phyloP scores from a whole-genome alignment of 306 rosid species.

The Castanea crenata region DNA sequence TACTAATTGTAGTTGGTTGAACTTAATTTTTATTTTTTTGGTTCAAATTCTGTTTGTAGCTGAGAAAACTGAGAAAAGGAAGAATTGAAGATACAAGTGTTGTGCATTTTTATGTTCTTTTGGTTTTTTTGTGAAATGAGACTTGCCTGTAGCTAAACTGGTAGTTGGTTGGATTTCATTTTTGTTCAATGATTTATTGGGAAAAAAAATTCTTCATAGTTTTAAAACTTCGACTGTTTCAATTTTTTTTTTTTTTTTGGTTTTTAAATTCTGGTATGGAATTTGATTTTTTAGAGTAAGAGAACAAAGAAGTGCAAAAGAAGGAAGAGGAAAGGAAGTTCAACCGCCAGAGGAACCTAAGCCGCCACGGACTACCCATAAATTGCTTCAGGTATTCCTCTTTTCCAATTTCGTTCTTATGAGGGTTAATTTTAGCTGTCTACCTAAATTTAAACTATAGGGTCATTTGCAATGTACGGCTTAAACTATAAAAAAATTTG shows the following conservation, averaged over 20 bases:
- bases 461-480: no score
- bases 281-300: slow-evolving; percentile 45
- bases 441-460: no score
- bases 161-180: background rate
- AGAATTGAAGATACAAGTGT: background rate
- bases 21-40: no score
- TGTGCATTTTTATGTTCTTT: background rate
- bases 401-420: background rate
- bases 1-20: no score
- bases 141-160: background rate
- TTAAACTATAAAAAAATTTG: no score
- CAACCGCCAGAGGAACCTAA: slow-evolving; percentile 41
- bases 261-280: slow-evolving; percentile 6
- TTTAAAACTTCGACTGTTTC: background rate
- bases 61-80: background rate
- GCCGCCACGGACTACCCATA: slow-evolving; percentile 69
- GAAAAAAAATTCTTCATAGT: background rate
- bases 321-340: slow-evolving; percentile 42
- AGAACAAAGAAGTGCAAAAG: slow-evolving; percentile 50
- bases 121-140: background rate
- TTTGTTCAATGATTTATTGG: background rate
- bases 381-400: slow-evolving; percentile 72
- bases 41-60: background rate
- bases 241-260: background rate
- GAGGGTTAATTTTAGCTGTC: background rate